Evolutionary conservation across 257 asterid genomes (phyloP), one percentile per base, ranked within the genome.

Genomic region (Leonotis leonurus): DNA sequence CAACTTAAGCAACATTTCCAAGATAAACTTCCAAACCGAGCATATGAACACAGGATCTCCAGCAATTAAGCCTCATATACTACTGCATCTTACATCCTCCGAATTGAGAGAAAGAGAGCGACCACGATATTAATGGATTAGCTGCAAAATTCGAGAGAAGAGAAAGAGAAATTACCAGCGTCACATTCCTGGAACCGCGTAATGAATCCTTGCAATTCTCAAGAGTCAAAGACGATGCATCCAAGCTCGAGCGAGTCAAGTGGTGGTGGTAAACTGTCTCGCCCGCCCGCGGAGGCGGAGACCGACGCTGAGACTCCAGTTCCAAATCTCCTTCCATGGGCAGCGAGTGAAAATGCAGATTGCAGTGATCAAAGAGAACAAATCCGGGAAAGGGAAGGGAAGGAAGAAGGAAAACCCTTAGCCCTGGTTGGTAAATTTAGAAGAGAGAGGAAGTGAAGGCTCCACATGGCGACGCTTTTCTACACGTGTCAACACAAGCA

Each of bases 381-480:
- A 5, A 33, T 72, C 44, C 60, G 62, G 30, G 43, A 32, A 50
- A 65, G 7, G 5, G 27, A 56, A 32, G 2, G 8, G 43, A 41
- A 26, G 40, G 44, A 27, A 12, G n/a, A 30, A 26, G n/a, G 11
- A 10, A 24, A 36, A 51, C 68, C 74, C 74, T 33, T 24, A 37
- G 21, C 39, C 36, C 27, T 5, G 57, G 26, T 25, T 21, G 20
- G 52, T 24, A 37, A 58, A 12, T 40, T 25, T 43, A 59, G 59
- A 57, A 22, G 70, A 51, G 51, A 35, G 60, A 50, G 78, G 49
- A 1, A 18, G 58, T 20, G 39, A 32, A 17, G 70, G 81, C 65
- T 76, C 95, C 87, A 83, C 85, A 70, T 70, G 79, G 84, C 70
- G 4, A 73, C 85, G 80, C 92, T 85, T 88, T 88, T n/a, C n/a